Evolutionary conservation across 2,329 filamentous ascomycete genomes (phyloP).

Genomic region (Venturia asperata): DNA sequence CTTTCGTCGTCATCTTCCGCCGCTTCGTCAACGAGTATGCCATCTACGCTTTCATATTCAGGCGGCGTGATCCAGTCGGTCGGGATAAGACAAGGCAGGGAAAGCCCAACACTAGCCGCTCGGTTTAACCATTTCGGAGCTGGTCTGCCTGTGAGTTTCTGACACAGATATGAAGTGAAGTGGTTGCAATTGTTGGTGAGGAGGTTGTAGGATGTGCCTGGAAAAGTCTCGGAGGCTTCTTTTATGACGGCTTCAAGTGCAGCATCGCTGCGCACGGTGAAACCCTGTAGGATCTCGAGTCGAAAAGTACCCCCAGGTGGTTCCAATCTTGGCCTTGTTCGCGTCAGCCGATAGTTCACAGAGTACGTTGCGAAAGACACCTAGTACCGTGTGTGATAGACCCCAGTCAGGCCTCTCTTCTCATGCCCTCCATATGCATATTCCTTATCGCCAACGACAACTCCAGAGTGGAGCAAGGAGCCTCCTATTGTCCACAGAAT

Average conservation of each 20-base stretch:
- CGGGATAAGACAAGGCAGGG: slow-evolving; percentile 74
- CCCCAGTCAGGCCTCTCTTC: slow-evolving; percentile 61
- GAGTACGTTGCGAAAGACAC: background rate
- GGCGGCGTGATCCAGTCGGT: slow-evolving; percentile 75
- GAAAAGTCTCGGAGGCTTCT: slow-evolving; percentile 62
- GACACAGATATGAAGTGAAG: slow-evolving; percentile 71
- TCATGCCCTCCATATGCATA: slow-evolving; percentile 83
- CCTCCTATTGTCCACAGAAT: slow-evolving; percentile 71
- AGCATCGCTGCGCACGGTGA: slow-evolving; percentile 59
- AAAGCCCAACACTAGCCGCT: slow-evolving; percentile 74
- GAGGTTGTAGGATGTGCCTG: slow-evolving; percentile 71
- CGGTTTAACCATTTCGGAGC: slow-evolving; percentile 74
- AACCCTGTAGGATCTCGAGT: slow-evolving; percentile 69
- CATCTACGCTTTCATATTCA: slow-evolving; percentile 65
- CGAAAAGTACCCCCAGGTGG: slow-evolving; percentile 73
- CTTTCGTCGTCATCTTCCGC: slow-evolving; percentile 48
- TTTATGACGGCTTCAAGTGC: slow-evolving; percentile 67
- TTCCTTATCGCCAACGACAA: slow-evolving; percentile 72
- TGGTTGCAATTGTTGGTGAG: slow-evolving; percentile 84
- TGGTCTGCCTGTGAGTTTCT: slow-evolving; percentile 61
- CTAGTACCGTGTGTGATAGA: slow-evolving; percentile 63
- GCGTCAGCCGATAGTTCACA: background rate
- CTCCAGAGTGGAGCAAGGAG: slow-evolving; percentile 72
- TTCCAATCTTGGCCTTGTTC: slow-evolving; percentile 50
- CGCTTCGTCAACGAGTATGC: slow-evolving; percentile 55